Evolutionary conservation across 2,329 filamentous ascomycete genomes (phyloP), one percentile per base, ranked within the genome.

Genomic region (Dothistroma pini): DNA sequence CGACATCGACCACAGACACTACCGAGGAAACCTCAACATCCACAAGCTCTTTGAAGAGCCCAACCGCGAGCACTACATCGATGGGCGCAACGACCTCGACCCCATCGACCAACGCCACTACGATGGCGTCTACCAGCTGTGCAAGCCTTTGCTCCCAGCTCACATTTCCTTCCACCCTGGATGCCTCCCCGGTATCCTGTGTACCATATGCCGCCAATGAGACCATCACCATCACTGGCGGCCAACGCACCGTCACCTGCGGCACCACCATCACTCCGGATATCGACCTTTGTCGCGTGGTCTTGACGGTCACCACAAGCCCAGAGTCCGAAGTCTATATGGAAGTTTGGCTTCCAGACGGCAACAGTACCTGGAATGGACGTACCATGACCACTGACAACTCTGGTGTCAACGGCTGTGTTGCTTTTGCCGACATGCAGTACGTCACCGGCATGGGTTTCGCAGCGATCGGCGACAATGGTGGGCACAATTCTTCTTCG

Each of bases 341-440:
- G 71, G 78, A 80, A 68, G 76, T 78, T n/a, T 80, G 77, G 77
- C 68, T 80, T 10, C 78, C 78, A 21, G 71, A 70, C 19, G 73
- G 72, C 58, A 62, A 69, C 35, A 61, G 60, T 54, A 63, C 58
- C n/a, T 72, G 71, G 71, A 72, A 72, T 60, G 71, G 71, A 38
- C 70, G 70, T 56, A 72, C 73, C 47, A 68, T 75, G 69, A 71
- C 66, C 61, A 72, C 71, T 16, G 72, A 73, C 62, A 75, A 75
- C 56, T 70, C 71, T 48, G 73, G 73, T 57, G 63, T 74, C 54
- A 69, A 71, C 56, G 73, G 73, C 19, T 75, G 71, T 58, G 67
- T 74, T 34, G 60, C 66, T 41, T 75, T 71, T 61, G 67, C 67
- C 29, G 70, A 74, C 58, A 71, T 75, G 67, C 47, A 66, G 25